Evolutionary conservation across 1,139 yeast species (phyloP).

Genomic region (Yamadazyma pseudoaaseri): DNA sequence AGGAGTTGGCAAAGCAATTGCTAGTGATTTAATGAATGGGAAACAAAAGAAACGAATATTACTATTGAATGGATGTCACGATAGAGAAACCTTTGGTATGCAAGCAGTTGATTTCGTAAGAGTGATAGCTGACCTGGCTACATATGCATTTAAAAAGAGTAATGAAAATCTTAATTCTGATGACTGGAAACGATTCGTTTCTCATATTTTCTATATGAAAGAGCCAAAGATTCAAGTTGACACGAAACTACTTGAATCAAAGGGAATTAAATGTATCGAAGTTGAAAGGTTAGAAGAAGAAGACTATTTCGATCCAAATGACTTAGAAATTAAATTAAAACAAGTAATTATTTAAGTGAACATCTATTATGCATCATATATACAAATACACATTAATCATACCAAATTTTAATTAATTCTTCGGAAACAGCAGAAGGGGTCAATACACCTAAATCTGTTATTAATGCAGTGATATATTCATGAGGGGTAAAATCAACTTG

Average conservation of each 20-base stretch:
- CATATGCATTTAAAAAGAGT: constrained; percentile 29
- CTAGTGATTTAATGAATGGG: constrained; percentile 24
- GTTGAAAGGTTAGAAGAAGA: constrained; percentile 28
- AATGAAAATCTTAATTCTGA: constrained; percentile 7
- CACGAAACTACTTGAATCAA: constrained; percentile 26
- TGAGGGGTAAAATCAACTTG: constrained; percentile 92
- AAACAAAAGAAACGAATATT: constrained; percentile 47
- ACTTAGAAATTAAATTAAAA: constrained; percentile 30
- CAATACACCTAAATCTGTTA: constrained; percentile 93
- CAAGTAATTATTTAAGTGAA: background rate
- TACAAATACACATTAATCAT: constrained; percentile 52
- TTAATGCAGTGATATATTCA: constrained; percentile 90
- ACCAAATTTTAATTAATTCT: constrained; percentile 97
- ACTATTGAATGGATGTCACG: constrained; percentile 68
- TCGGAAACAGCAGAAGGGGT: constrained; percentile 98
- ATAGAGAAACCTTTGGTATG: constrained; percentile 75
- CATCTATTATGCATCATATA: background rate
- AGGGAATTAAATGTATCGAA: constrained; percentile 48
- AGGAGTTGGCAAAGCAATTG: constrained; percentile 66
- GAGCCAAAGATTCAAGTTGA: constrained; percentile 51
- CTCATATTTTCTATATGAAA: constrained; percentile 56
- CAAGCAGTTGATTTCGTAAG: constrained; percentile 57
- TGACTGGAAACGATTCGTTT: constrained; percentile 45
- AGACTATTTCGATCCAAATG: constrained; percentile 38
- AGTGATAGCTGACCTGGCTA: constrained; percentile 51